A percentile compares a stretch with the other conserved stretches of the same genome.
These are phyloP conservation scores for Anastatica hierochuntica DNA, from an alignment of 345 rosid species.

Conservation along the genomic window DNA sequence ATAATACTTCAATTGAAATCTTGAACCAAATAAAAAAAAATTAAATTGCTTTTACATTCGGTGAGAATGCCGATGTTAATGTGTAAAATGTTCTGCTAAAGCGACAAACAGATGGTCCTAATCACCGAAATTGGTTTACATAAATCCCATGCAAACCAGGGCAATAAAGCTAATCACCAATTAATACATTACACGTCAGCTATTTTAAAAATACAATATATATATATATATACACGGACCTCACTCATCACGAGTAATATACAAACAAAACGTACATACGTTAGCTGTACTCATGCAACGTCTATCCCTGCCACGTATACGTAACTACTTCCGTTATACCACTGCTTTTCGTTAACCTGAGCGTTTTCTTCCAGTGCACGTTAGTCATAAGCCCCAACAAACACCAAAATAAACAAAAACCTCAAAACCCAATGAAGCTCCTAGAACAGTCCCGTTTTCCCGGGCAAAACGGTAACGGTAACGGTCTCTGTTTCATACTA, in stretches of 20 bases:
- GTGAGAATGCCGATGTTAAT: no score
- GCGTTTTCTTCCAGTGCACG: slow-evolving; percentile 6
- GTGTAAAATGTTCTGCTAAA: no score
- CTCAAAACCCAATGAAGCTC: no score
- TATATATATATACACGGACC: no score
- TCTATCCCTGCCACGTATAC: slow-evolving; percentile 11
- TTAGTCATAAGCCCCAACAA: no score
- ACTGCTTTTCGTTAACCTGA: not conserved
- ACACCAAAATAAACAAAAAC: no score
- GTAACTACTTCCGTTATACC: not conserved
- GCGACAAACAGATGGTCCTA: not conserved
- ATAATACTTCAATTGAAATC: no score
- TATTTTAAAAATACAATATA: no score
- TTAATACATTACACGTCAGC: slow-evolving; percentile 3
- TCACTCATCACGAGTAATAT: slow-evolving; percentile 21
- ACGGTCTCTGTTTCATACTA: slow-evolving; percentile 18
- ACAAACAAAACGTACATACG: slow-evolving; percentile 25
- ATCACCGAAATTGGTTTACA: no score
- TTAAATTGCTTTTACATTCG: no score
- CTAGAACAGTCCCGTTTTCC: slow-evolving; percentile 37
- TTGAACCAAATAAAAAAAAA: no score
- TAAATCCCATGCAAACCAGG: not conserved
- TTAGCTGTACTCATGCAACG: no score
- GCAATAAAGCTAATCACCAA: slow-evolving; percentile 10
- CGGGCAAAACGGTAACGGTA: slow-evolving; percentile 37